A percentile compares a stretch with the other conserved stretches of the same genome.
These are phyloP conservation scores for Diutina mesorugosa DNA, from an alignment of 1,139 yeast genomes.

Conservation along the genomic window DNA sequence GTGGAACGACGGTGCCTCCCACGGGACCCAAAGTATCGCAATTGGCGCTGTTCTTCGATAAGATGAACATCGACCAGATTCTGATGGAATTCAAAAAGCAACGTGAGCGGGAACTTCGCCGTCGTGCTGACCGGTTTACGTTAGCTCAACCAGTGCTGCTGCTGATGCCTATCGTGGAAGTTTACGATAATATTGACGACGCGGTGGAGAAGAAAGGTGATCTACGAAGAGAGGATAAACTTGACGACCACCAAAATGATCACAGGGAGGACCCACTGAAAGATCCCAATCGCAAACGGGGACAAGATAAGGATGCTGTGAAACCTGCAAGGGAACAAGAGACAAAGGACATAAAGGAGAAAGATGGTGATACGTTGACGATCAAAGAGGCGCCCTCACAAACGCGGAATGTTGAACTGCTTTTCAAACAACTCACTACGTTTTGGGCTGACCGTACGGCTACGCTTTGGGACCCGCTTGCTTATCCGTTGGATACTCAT, in stretches of 20 bases:
- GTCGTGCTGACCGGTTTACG: not conserved
- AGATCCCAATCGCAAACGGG: constrained; percentile 3
- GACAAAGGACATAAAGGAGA: not conserved
- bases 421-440: constrained; percentile 73
- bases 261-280: constrained; percentile 9
- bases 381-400: not conserved
- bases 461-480: constrained; percentile 87
- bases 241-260: constrained; percentile 3
- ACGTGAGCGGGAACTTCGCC: not conserved
- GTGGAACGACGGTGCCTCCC: not conserved
- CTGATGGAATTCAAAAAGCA: not conserved
- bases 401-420: constrained; percentile 52
- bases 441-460: constrained; percentile 98
- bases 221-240: not conserved
- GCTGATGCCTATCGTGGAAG: constrained; percentile 69
- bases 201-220: constrained; percentile 41
- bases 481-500: constrained; percentile 64
- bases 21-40: not conserved
- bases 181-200: constrained; percentile 79
- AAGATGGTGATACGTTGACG: not conserved
- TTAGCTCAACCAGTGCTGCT: not conserved
- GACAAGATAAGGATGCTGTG: constrained; percentile 3
- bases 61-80: constrained; percentile 1
- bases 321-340: not conserved
- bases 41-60: not conserved